These are phyloP conservation scores for Ulota crispa DNA, from an alignment of 225 moss, liverwort and hornwort species.

Conservation along the genomic window DNA sequence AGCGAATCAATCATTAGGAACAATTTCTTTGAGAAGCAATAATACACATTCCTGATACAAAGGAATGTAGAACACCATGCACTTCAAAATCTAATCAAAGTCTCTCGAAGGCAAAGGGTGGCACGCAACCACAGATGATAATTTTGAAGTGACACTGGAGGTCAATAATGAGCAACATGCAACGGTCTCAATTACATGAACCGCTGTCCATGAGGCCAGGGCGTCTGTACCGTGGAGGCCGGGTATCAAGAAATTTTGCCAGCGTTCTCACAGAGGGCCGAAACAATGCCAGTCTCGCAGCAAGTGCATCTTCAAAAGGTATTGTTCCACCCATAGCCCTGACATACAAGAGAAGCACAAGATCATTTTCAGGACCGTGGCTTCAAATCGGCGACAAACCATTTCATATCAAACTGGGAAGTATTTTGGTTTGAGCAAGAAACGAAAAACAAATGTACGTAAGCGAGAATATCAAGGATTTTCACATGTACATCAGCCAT, in stretches of 20 bases:
- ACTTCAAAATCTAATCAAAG: background rate
- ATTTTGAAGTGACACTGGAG: background rate
- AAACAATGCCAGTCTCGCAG: conserved; percentile 75
- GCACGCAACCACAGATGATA: background rate
- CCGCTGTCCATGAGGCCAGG: background rate
- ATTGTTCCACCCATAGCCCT: conserved; percentile 88
- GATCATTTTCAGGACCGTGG: background rate
- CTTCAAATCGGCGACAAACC: background rate
- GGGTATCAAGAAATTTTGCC: conserved; percentile 52
- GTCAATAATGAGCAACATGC: background rate
- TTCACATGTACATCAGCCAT: background rate
- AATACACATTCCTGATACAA: too few relatives aligned
- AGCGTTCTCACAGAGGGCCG: conserved; percentile 64
- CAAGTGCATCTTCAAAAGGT: conserved; percentile 76
- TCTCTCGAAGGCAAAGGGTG: background rate
- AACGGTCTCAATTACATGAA: background rate
- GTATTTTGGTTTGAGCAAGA: background rate
- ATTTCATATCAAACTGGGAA: background rate
- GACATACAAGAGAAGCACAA: conserved; percentile 28
- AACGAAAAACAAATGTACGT: background rate
- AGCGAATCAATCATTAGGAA: background rate
- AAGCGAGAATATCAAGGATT: background rate
- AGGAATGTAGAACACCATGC: background rate
- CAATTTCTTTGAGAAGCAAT: background rate
- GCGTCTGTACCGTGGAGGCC: conserved; percentile 57